These are phyloP conservation scores for Botrytis galanthina DNA, from an alignment of 2,329 filamentous ascomycete species.

Conservation along the genomic window DNA sequence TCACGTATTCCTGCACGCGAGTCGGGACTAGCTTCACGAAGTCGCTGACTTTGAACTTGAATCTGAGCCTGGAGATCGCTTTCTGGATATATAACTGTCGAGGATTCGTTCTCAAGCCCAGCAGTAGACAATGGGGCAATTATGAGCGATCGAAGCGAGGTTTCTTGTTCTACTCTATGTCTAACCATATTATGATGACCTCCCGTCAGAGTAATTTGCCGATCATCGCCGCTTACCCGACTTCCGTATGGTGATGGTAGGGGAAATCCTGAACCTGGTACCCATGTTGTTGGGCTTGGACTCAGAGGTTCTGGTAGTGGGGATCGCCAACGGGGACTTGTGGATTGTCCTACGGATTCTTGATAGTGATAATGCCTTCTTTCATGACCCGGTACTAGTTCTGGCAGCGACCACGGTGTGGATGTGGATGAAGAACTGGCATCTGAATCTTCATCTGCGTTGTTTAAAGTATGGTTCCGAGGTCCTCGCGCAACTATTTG, in stretches of 20 bases:
- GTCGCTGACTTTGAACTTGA: not conserved
- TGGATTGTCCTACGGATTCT: not conserved
- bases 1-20: not conserved
- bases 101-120: not conserved
- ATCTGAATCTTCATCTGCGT: not conserved
- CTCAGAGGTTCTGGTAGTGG: no score
- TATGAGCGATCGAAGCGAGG: not conserved
- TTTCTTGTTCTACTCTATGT: not conserved
- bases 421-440: not conserved
- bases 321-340: not conserved
- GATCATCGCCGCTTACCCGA: not conserved
- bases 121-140: fast-evolving
- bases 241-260: not conserved
- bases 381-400: not conserved
- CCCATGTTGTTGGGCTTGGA: no score
- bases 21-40: not conserved
- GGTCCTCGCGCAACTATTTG: not conserved
- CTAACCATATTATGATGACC: not conserved
- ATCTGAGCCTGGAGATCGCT: not conserved
- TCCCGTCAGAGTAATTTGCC: not conserved
- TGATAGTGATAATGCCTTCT: not conserved
- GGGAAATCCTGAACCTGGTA: not conserved
- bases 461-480: fast-evolving
- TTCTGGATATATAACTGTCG: not conserved
- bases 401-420: not conserved